phyloP scores from a whole-genome alignment of 768 basidiomycete genomes.

The Boletus subparvulus region DNA sequence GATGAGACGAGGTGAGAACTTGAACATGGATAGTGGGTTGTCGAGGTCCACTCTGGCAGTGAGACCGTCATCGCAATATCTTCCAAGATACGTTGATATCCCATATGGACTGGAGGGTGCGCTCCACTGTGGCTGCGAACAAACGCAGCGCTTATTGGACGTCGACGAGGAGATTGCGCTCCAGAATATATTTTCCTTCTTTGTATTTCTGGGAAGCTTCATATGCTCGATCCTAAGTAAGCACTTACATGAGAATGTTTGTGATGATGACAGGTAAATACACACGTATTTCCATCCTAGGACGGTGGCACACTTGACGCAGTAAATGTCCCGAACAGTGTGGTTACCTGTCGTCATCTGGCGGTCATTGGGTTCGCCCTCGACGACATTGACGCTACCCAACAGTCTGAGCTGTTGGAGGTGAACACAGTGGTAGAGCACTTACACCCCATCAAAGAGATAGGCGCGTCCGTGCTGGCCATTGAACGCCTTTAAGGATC shows the following conservation, averaged over 20 bases:
- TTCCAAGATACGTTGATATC: conserved; percentile 9
- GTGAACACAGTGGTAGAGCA: conserved; percentile 17
- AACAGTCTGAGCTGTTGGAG: conserved; percentile 4
- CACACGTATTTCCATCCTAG: conserved; percentile 98
- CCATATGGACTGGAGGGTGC: conserved; percentile 5
- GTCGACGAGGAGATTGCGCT: conserved; percentile 85
- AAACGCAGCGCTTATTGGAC: conserved; percentile 57
- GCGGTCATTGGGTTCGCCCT: conserved; percentile 87
- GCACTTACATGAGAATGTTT: conserved; percentile 2
- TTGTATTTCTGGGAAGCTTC: conserved; percentile 94
- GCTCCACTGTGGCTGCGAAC: conserved; percentile 9
- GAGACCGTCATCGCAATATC: conserved; percentile 12
- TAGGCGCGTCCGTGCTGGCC: conserved; percentile 96
- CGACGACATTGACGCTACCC: conserved; percentile 83
- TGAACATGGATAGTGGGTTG: conserved; percentile 11
- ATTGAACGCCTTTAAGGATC: conserved; percentile 76
- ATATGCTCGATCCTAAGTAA: conserved; percentile 82
- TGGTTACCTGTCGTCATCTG: conserved; percentile 98
- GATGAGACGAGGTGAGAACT: conserved; percentile 15
- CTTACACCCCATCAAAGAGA: conserved; percentile 92
- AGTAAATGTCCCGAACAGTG: conserved; percentile 94
- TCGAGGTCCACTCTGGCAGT: conserved; percentile 18
- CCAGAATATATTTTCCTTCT: conserved; percentile 97
- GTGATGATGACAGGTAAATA: not conserved
- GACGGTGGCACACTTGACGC: conserved; percentile 80